A percentile compares a stretch with the other conserved stretches of the same genome.
phyloP scores from a whole-genome alignment of 768 basidiomycete species.

The Leccinum incarnatum region DNA sequence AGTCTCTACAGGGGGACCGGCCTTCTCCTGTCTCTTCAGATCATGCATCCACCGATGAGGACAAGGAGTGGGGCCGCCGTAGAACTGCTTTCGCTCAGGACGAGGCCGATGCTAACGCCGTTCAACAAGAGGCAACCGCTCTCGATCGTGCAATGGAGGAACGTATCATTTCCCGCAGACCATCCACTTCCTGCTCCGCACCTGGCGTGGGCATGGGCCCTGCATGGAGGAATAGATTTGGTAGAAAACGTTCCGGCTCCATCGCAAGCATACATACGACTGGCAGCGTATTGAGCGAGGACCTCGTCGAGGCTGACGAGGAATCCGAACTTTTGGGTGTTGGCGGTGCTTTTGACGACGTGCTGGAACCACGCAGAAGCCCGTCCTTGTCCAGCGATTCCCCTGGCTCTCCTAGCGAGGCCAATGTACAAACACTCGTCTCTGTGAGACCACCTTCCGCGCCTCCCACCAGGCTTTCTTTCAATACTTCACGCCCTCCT shows the following conservation, averaged over 20 bases:
- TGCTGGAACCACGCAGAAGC: constrained; percentile 34
- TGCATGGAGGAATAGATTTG: constrained; percentile 64
- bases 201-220: constrained; percentile 67
- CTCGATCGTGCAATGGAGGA: constrained; percentile 89
- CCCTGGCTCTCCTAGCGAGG: constrained; percentile 35
- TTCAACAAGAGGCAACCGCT: constrained; percentile 76
- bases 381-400: constrained; percentile 35
- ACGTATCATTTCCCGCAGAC: constrained; percentile 70
- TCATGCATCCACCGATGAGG: constrained; percentile 56
- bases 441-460: constrained; percentile 49
- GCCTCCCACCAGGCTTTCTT: constrained; percentile 57
- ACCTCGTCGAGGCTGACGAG: constrained; percentile 81
- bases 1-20: constrained; percentile 53
- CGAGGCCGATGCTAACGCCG: constrained; percentile 47
- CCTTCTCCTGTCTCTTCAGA: constrained; percentile 54
- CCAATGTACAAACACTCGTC: constrained; percentile 20
- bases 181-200: constrained; percentile 61
- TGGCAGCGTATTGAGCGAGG: constrained; percentile 72
- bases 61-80: constrained; percentile 78
- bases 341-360: constrained; percentile 58
- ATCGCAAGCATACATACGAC: constrained; percentile 67
- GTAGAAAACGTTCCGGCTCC: constrained; percentile 71
- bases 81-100: constrained; percentile 50
- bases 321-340: constrained; percentile 68
- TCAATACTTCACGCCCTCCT: constrained; percentile 40